phyloP scores from a whole-genome alignment of 441 rosid genomes.

The Pelargonium fulgidum region DNA sequence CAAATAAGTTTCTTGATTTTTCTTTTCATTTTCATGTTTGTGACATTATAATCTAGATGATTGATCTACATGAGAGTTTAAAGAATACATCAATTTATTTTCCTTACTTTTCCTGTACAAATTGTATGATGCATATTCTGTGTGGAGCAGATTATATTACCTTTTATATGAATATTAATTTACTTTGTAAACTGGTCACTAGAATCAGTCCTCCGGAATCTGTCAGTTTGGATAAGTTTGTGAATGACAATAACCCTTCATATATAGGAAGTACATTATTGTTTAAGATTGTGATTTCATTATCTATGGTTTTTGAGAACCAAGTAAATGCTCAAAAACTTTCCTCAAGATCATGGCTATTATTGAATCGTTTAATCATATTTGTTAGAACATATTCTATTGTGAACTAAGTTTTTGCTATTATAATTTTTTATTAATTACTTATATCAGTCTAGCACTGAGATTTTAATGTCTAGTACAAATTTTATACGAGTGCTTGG shows the following conservation, averaged over 20 bases:
- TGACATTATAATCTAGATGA: neutral
- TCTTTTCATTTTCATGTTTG: neutral
- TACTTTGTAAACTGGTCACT: neutral
- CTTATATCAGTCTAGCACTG: neutral
- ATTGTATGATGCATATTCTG: neutral
- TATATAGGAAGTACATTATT: neutral
- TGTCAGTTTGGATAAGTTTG: neutral
- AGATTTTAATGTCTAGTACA: neutral
- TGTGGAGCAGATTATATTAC: neutral
- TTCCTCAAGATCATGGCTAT: neutral
- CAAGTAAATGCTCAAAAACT: neutral
- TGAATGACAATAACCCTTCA: neutral
- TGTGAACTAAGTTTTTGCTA: neutral
- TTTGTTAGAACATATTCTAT: neutral
- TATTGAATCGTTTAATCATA: neutral
- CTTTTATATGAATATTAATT: neutral
- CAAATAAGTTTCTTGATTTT: neutral
- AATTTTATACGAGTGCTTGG: neutral
- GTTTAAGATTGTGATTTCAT: neutral
- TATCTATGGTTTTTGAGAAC: neutral
- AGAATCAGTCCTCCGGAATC: neutral
- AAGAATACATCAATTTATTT: neutral
- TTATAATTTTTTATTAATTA: neutral
- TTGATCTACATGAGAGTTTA: neutral
- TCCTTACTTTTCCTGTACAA: neutral